phyloP scores from a whole-genome alignment of 2,329 filamentous ascomycete species.

The Pestalotiopsis sp. region DNA sequence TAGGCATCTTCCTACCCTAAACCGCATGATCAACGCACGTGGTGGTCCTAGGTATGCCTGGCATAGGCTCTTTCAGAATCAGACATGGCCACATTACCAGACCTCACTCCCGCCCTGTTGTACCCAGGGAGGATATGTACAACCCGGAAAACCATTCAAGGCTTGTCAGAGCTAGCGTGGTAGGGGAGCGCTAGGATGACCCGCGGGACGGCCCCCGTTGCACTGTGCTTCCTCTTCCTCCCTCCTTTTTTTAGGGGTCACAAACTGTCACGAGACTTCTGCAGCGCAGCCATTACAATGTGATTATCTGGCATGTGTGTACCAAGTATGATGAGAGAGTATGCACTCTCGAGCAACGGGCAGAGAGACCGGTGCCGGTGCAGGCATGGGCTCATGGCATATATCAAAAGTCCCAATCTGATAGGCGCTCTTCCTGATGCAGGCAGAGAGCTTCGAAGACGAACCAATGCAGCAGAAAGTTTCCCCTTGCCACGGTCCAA shows the following conservation, averaged over 20 bases:
- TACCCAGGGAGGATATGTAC: background rate
- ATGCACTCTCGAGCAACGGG: no score
- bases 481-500: background rate
- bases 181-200: background rate
- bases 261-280: background rate
- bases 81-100: no score
- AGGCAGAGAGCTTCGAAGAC: no score
- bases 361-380: no score
- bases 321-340: no score
- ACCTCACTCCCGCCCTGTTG: background rate
- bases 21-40: background rate
- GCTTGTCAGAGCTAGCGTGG: background rate
- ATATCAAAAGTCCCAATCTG: no score
- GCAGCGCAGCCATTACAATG: background rate
- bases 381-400: no score
- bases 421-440: no score
- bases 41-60: background rate
- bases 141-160: background rate
- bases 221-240: background rate
- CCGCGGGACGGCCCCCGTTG: slow-evolving; percentile 3
- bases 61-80: no score
- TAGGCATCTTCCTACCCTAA: background rate
- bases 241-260: background rate
- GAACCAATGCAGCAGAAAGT: background rate
- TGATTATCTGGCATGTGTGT: background rate